Evolutionary conservation across 139 green algal species (phyloP).

Genomic region (Nannochloris sp.): DNA sequence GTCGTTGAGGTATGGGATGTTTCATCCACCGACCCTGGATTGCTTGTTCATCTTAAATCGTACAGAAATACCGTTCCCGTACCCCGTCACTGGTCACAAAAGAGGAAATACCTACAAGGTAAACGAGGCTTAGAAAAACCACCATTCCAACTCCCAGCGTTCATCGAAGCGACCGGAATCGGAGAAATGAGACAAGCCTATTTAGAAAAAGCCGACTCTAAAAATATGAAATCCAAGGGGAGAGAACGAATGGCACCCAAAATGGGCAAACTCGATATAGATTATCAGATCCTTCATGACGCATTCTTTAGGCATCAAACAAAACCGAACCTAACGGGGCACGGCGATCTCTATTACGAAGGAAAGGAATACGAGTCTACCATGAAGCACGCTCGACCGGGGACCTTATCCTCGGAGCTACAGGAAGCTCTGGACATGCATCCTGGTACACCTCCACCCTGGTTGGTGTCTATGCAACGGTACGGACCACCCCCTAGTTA

Average conservation of each 20-base stretch:
- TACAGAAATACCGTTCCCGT: slow-evolving; percentile 90
- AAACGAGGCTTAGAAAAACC: slow-evolving; percentile 99
- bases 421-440: slow-evolving; percentile 81
- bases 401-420: slow-evolving; percentile 3
- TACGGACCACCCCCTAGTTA: slow-evolving; percentile 96
- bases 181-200: slow-evolving; percentile 89
- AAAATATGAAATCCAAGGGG: slow-evolving; percentile 78
- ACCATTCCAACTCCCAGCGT: slow-evolving; percentile 95
- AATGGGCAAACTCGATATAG: slow-evolving; percentile 95
- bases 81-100: slow-evolving; percentile 94
- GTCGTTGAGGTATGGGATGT: slow-evolving; percentile 98
- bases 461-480: slow-evolving; percentile 98
- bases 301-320: slow-evolving; percentile 98
- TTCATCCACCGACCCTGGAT: slow-evolving; percentile 77
- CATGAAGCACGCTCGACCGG: slow-evolving; percentile 13
- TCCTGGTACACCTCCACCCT: slow-evolving; percentile 69
- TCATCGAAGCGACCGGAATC: slow-evolving; percentile 94
- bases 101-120: slow-evolving; percentile 86
- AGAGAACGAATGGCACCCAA: slow-evolving; percentile 78
- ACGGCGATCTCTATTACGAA: slow-evolving; percentile 98
- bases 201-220: slow-evolving; percentile 70
- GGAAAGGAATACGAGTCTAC: slow-evolving; percentile 74
- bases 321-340: slow-evolving; percentile 72
- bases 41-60: slow-evolving; percentile 92
- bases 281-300: slow-evolving; percentile 96